Evolutionary conservation across 805 yeast genomes (phyloP), one percentile per base, ranked within the genome.

Genomic region (Lipomyces yamanashiensis): DNA sequence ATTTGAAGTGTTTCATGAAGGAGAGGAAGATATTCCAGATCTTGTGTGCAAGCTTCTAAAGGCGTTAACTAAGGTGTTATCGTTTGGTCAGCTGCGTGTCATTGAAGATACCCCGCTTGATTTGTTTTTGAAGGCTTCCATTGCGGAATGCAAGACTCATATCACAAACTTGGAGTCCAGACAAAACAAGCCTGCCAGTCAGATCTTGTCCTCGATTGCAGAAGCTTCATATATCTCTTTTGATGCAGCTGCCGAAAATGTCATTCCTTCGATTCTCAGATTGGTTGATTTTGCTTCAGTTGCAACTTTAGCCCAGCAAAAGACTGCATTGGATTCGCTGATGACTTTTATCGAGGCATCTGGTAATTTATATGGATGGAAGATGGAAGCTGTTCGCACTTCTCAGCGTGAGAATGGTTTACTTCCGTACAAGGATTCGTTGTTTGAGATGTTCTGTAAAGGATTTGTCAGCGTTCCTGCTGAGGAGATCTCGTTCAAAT

Each of bases 1-100:
- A 74, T 92, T 85, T 74, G 97, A 93, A 74, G 81, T 93, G n/a
- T 78, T 93, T 61, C 96, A 93, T 74, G 87, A 87, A 48, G 90
- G 88, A n/a, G 84, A 81, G 21, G 83, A 79, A 37, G 79, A 77
- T 37, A 61, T 79, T 64, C 62, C 76, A 64, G 71, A 71, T 59
- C 70, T 78, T 9, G 80, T 86, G 0, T 71, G 87, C 28, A 67
- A 72, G 15, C 77, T 84, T 2, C 76, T 88, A 59, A 77, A 75
- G 59, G 71, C 79, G 0, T 74, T 91, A 7, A 54, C 54, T 0
- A 77, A 78, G 52, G 49, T 54, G 7, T 49, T 64, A 28, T 50
- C 69, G 12, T 54, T 60, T 47, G 64, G 67, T 1, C 72, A 84
- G 12, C 68, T 74, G 0, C 64, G 64, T 21, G 68, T 70, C 28